Evolutionary conservation across 2,329 filamentous ascomycete genomes (phyloP), one percentile per base, ranked within the genome.

Genomic region (Cytospora mali): DNA sequence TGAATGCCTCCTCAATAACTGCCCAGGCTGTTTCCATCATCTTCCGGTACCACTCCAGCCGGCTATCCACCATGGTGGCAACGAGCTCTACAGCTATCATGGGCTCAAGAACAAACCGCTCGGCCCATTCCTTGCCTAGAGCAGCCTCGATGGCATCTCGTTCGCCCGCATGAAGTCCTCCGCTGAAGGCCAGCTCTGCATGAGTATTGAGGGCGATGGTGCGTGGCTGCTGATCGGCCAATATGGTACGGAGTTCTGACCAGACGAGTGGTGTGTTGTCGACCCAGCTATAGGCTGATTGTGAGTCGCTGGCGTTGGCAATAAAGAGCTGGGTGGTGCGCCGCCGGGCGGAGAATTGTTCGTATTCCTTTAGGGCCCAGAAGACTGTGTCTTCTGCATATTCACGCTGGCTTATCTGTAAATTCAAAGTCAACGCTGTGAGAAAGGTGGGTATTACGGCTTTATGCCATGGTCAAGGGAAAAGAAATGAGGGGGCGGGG

Each of bases 11-110:
- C 31, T 73, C 70, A 59, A 81, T 81, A 64, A 81, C 78, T 0
- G 78, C 79, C 80, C 80, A 83, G 0, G 79, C 76, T n/a, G 80
- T 82, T 70, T 81, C 78, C 75, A 78, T 77, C 70, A 83, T 70
- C 55, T 73, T 73, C 18, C 68, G 68, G 66, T 82, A 83, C 79
- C 77, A 80, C 0, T 66, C 68, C 49, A 81, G 68, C 35, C 76
- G 73, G 7, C 69, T 69, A 4, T 69, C 66, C 0, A 79, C 74
- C 77, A 79, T 79, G 6, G 77, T 78, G 10, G 76, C 79, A 11
- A 82, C 72, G 62, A 78, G 74, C 70, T 81, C 79, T 53, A 82
- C 74, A 4, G 75, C 76, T 4, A 82, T 69, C 76, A 81, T 76
- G 5, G 78, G 75, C 69, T 75, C 71, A n/a, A 74, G 68, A 10